phyloP scores from a whole-genome alignment of 2,329 filamentous ascomycete genomes.

The Arthroderma uncinatum region DNA sequence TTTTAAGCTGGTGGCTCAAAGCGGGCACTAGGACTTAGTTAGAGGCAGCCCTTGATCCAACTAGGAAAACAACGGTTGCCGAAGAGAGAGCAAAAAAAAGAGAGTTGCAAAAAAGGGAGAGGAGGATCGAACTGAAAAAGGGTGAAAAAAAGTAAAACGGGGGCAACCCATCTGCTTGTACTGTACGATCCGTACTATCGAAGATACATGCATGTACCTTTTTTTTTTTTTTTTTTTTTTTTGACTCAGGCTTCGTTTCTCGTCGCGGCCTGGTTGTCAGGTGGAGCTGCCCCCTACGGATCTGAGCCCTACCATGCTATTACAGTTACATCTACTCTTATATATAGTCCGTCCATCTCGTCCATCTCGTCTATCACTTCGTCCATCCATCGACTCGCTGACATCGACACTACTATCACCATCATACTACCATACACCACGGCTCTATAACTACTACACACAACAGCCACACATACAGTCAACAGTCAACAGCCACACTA shows the following conservation, averaged over 20 bases:
- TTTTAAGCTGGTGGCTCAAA: conserved; percentile 3
- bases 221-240: background rate
- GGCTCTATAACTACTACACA: background rate
- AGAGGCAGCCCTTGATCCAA: background rate
- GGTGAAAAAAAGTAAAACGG: background rate
- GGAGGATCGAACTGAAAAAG: background rate
- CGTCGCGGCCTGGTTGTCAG: background rate
- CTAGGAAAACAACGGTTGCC: conserved; percentile 2
- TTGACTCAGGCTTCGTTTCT: background rate
- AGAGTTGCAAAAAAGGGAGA: background rate
- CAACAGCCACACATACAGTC: background rate
- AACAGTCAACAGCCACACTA: background rate
- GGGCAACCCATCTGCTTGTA: background rate
- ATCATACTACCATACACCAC: background rate
- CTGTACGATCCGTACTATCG: background rate
- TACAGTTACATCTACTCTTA: conserved; percentile 1
- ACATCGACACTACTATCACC: background rate
- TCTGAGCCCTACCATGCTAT: conserved; percentile 3
- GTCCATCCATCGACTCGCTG: background rate
- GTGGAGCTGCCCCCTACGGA: background rate
- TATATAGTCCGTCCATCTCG: background rate
- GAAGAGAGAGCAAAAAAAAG: background rate
- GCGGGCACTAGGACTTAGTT: background rate
- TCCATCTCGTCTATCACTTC: background rate
- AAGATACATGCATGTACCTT: background rate